phyloP scores from a whole-genome alignment of 106 monocot genomes.

The Dendrobium nobile region DNA sequence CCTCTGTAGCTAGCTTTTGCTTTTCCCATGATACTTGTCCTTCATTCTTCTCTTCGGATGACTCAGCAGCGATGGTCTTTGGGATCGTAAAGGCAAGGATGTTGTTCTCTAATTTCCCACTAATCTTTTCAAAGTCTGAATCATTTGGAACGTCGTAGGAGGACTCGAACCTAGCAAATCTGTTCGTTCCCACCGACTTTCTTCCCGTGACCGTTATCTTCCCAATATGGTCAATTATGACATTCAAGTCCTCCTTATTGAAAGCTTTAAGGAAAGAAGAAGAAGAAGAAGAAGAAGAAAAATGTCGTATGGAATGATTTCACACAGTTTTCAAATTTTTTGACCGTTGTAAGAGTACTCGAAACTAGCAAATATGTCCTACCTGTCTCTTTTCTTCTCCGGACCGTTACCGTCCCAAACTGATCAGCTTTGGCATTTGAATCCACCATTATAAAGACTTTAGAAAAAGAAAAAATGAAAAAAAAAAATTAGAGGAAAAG shows the following conservation, averaged over 20 bases:
- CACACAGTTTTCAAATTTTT: too few relatives aligned
- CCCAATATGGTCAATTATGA: constrained; percentile 4
- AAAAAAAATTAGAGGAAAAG: too few relatives aligned
- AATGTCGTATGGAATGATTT: too few relatives aligned
- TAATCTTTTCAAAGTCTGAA: constrained; percentile 5
- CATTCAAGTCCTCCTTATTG: constrained; percentile 14
- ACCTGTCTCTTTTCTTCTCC: too few relatives aligned
- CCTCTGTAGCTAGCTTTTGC: not conserved
- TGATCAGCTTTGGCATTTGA: too few relatives aligned
- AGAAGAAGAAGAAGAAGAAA: not conserved
- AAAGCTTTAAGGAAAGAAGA: constrained; percentile 1
- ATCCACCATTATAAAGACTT: too few relatives aligned
- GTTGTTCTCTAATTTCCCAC: constrained; percentile 17
- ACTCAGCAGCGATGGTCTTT: not conserved
- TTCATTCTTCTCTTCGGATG: not conserved
- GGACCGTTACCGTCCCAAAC: too few relatives aligned
- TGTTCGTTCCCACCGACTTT: not conserved
- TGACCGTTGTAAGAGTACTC: too few relatives aligned
- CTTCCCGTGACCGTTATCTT: constrained; percentile 14
- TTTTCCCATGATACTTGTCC: not conserved
- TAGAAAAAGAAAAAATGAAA: too few relatives aligned
- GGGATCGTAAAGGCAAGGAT: constrained; percentile 11
- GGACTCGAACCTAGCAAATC: not conserved
- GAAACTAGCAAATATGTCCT: too few relatives aligned
- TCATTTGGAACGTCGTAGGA: constrained; percentile 8